Conservation (phyloP, 139 green algal genomes). For the Coelastrella sp. region DNA sequence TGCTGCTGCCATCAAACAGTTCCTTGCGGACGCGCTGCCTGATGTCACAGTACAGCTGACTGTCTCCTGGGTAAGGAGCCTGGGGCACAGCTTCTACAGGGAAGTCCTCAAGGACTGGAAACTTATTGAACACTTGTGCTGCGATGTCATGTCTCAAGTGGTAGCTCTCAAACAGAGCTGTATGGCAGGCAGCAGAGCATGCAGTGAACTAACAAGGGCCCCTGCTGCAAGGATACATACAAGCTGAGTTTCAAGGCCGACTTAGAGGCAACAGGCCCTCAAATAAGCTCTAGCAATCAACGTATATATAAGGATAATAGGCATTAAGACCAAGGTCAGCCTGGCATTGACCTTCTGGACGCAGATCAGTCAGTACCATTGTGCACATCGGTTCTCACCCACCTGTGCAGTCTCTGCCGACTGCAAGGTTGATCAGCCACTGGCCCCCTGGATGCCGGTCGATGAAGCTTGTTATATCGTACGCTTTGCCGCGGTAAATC, state of each 20-base stretch:
- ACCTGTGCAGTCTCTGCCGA: constrained; percentile 75
- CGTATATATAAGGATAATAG: too few relatives aligned
- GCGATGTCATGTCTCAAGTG: constrained; percentile 73
- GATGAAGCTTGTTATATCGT: constrained; percentile 71
- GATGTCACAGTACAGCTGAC: constrained; percentile 52
- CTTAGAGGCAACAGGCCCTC: too few relatives aligned
- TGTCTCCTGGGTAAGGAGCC: constrained; percentile 67
- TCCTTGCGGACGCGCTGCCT: constrained; percentile 79
- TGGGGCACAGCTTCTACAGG: constrained; percentile 77
- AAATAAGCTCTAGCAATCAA: too few relatives aligned
- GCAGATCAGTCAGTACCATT: too few relatives aligned
- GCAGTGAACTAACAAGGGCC: too few relatives aligned
- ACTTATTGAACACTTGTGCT: constrained; percentile 51
- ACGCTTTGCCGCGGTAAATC: constrained; percentile 58
- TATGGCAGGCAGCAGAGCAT: too few relatives aligned
- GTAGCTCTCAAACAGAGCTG: constrained; percentile 77
- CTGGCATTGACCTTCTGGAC: too few relatives aligned
- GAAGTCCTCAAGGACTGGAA: constrained; percentile 82
- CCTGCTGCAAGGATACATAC: too few relatives aligned
- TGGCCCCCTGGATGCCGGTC: constrained; percentile 72
- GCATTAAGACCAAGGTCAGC: too few relatives aligned
- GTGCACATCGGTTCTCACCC: too few relatives aligned
- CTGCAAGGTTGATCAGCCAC: constrained; percentile 85
- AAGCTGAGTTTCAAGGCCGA: too few relatives aligned
- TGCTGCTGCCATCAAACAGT: constrained; percentile 78